Evolutionary conservation across 768 basidiomycete genomes (phyloP).

Genomic region (Boletus vinaceobasis): DNA sequence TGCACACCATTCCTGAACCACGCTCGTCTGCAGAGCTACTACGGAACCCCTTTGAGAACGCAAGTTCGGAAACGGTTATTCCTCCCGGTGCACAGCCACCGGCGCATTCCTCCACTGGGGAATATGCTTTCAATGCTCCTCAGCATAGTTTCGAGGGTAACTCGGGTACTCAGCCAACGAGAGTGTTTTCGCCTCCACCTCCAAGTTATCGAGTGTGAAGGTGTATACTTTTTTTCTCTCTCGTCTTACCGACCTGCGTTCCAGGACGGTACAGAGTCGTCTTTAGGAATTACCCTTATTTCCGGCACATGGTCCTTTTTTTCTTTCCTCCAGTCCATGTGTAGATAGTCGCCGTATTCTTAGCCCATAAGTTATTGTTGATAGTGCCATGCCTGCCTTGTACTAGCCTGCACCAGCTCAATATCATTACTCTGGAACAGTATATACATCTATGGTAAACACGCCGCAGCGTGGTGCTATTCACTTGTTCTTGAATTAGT

Average conservation of each 20-base stretch:
- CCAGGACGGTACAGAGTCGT: not conserved
- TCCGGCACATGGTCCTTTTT: constrained; percentile 7
- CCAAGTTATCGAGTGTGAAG: constrained; percentile 17
- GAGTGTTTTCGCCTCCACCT: constrained; percentile 17
- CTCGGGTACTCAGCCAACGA: constrained; percentile 1
- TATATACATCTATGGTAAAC: too few species aligned
- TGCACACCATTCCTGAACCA: constrained; percentile 19
- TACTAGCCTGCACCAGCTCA: constrained; percentile 13
- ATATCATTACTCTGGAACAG: not conserved
- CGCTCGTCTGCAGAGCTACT: constrained; percentile 6
- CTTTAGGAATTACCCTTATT: not conserved
- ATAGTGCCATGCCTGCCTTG: constrained; percentile 7
- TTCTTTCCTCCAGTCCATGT: not conserved
- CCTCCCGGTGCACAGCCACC: constrained; percentile 12
- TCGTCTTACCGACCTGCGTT: not conserved
- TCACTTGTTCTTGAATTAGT: not conserved
- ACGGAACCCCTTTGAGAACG: constrained; percentile 26
- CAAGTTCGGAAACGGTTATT: constrained; percentile 17
- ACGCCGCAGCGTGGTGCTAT: not conserved
- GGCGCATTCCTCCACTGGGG: constrained; percentile 6
- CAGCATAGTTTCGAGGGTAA: constrained; percentile 22
- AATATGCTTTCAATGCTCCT: constrained; percentile 25
- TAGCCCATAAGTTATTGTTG: constrained; percentile 24
- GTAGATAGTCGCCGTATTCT: constrained; percentile 4
- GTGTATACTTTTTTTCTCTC: not conserved